Evolutionary conservation across 2,329 filamentous ascomycete species (phyloP), one percentile per base, ranked within the genome.

Genomic region (Sporothrix mexicana): DNA sequence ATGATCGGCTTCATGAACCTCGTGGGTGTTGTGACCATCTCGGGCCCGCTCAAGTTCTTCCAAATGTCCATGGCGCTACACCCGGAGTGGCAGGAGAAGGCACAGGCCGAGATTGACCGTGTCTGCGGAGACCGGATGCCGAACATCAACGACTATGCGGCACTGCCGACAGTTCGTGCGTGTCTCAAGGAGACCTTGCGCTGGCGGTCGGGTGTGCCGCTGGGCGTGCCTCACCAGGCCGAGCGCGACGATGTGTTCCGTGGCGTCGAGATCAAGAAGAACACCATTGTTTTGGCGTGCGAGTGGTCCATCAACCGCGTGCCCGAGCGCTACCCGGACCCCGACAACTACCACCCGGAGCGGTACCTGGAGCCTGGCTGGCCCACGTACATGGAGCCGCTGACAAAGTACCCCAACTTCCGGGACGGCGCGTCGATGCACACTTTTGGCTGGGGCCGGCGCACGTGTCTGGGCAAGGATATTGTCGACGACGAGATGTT

Each of bases 311-410:
- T 90, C 78, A 86, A 88, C 78, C 86, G 88, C 59, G 88, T 91
- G 74, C 83, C 85, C 1, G 80, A 80, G 49, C 86, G 85, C 72
- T 92, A 92, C 77, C 88, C 88, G 1, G 87, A 91, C 76, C 87
- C 88, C n/a, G 88, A 92, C 66, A 84, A 81, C 75, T 92, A 85
- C 80, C 86, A 84, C 41, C 89, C 90, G 0, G 88, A 90, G 76
- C 85, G 90, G 53, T 92, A 88, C 83, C 84, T 92, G 12, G 86
- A 90, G 75, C 80, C 86, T n/a, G 82, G 81, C 23, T 92, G 86
- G 84, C 90, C 90, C 0, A 90, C 89, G 0, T 91, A 87, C 81
- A 87, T 90, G 77, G 88, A 88, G 77, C 90, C 90, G 0, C 84
- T 91, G n/a, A 85, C 85, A 1, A 84, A 85, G 72, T 91, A 87